A percentile compares a stretch with the other conserved stretches of the same genome.
phyloP scores from a whole-genome alignment of 1,139 yeast genomes.

The Sugiyamaella castrensis region DNA sequence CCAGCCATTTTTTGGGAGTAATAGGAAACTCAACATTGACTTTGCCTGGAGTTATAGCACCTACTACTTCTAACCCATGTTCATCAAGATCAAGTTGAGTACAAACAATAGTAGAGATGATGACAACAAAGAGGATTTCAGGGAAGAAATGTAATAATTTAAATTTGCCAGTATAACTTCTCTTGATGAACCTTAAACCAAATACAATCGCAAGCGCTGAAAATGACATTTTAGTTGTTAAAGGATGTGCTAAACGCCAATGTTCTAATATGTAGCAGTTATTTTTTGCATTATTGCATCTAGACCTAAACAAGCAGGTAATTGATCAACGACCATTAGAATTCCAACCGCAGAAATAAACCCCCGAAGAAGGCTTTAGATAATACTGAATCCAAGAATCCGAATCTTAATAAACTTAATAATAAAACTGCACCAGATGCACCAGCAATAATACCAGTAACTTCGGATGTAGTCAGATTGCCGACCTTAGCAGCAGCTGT shows the following conservation, averaged over 20 bases:
- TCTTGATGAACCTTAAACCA: slow-evolving; percentile 30
- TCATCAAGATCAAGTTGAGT: slow-evolving; percentile 52
- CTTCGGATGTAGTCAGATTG: slow-evolving; percentile 59
- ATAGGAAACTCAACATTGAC: slow-evolving; percentile 51
- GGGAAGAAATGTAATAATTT: slow-evolving; percentile 56
- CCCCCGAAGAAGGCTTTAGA: slow-evolving; percentile 83
- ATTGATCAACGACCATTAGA: slow-evolving; percentile 80
- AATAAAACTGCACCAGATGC: slow-evolving; percentile 73
- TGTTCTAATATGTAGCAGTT: slow-evolving; percentile 57
- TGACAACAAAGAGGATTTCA: slow-evolving; percentile 75
- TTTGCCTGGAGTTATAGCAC: slow-evolving; percentile 53
- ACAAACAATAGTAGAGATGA: slow-evolving; percentile 59
- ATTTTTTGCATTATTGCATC: slow-evolving; percentile 39
- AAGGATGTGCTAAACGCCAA: slow-evolving; percentile 35
- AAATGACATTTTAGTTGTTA: slow-evolving; percentile 37
- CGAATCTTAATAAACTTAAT: slow-evolving; percentile 79
- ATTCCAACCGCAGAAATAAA: slow-evolving; percentile 92
- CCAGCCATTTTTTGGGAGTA: slow-evolving; percentile 35
- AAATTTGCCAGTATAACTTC: slow-evolving; percentile 19
- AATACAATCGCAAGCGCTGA: slow-evolving; percentile 35
- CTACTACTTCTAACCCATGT: slow-evolving; percentile 64
- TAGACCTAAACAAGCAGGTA: slow-evolving; percentile 70
- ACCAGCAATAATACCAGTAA: slow-evolving; percentile 71
- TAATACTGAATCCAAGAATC: slow-evolving; percentile 83
- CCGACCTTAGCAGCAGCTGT: slow-evolving; percentile 3